phyloP scores from a whole-genome alignment of 2,329 filamentous ascomycete species.

The Microsporum audouinii region DNA sequence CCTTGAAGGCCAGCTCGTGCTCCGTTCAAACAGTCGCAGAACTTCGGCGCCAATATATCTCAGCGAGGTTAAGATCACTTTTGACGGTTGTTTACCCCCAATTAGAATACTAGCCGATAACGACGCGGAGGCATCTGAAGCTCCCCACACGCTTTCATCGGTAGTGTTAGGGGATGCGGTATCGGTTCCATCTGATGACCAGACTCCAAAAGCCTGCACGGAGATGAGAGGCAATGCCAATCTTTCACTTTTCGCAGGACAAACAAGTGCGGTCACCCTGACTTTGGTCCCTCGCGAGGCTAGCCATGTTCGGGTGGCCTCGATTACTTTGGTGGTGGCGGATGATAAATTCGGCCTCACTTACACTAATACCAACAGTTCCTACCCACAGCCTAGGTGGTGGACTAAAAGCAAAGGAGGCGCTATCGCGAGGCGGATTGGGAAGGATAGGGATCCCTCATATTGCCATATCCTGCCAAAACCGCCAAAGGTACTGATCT shows the following conservation, averaged over 20 bases:
- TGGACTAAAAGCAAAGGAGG: conserved; percentile 32
- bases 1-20: conserved; percentile 43
- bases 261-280: conserved; percentile 60
- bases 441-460: conserved; percentile 39
- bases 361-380: conserved; percentile 46
- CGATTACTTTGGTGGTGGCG: conserved; percentile 52
- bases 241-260: conserved; percentile 54
- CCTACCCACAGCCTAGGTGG: conserved; percentile 28
- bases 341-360: conserved; percentile 56
- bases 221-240: conserved; percentile 48
- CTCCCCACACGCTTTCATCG: conserved; percentile 20
- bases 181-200: conserved; percentile 22
- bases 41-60: conserved; percentile 38
- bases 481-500: conserved; percentile 80
- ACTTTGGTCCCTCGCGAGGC: conserved; percentile 66
- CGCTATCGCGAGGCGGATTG: conserved; percentile 28
- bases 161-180: conserved; percentile 19
- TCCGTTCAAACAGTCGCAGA: conserved; percentile 39
- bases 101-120: conserved; percentile 31
- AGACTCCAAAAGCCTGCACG: conserved; percentile 18
- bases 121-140: conserved; percentile 13
- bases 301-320: conserved; percentile 59
- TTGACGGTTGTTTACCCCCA: conserved; percentile 40
- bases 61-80: conserved; percentile 40
- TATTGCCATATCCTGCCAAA: conserved; percentile 67